A percentile compares a stretch with the other conserved stretches of the same genome.
Conservation (phyloP, 1,139 yeast genomes). For the Pichia sp. region DNA sequence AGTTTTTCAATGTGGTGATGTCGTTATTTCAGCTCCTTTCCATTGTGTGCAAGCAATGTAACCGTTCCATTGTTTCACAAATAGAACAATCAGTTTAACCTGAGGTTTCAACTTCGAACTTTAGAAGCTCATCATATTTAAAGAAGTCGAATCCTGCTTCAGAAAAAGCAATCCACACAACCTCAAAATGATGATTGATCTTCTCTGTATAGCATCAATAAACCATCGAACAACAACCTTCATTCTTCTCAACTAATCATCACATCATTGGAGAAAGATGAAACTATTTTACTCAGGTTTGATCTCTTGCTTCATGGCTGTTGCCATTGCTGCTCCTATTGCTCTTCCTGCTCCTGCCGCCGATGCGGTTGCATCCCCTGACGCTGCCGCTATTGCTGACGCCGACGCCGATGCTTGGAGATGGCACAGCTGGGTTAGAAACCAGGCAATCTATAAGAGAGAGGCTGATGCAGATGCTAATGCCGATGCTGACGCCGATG, state of each 20-base stretch:
- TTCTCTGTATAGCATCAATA: too few relatives aligned
- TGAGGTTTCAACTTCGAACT: neutral
- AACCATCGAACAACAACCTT: neutral
- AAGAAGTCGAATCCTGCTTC: neutral
- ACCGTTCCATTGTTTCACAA: neutral
- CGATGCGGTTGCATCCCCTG: slow-evolving; percentile 11
- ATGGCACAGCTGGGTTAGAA: slow-evolving; percentile 11
- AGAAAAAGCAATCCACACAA: neutral
- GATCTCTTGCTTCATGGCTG: slow-evolving; percentile 9
- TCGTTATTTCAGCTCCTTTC: neutral
- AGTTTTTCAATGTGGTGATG: neutral
- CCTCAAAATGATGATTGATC: too few relatives aligned
- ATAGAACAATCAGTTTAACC: neutral
- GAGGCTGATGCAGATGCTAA: slow-evolving; percentile 18
- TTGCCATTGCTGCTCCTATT: slow-evolving; percentile 8
- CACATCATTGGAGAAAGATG: slow-evolving; percentile 6
- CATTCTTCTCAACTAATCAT: neutral
- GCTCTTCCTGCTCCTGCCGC: slow-evolving; percentile 7
- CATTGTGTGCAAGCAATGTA: neutral
- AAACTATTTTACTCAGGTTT: slow-evolving; percentile 8
- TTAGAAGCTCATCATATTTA: neutral
- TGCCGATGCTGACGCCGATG: slow-evolving; percentile 9
- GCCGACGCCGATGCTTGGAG: slow-evolving; percentile 18
- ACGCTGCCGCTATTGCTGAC: slow-evolving; percentile 2
- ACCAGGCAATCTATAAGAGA: slow-evolving; percentile 22